These are phyloP conservation scores for Selaginella tamariscina DNA, from an alignment of 75 land plant species.

Conservation along the genomic window DNA sequence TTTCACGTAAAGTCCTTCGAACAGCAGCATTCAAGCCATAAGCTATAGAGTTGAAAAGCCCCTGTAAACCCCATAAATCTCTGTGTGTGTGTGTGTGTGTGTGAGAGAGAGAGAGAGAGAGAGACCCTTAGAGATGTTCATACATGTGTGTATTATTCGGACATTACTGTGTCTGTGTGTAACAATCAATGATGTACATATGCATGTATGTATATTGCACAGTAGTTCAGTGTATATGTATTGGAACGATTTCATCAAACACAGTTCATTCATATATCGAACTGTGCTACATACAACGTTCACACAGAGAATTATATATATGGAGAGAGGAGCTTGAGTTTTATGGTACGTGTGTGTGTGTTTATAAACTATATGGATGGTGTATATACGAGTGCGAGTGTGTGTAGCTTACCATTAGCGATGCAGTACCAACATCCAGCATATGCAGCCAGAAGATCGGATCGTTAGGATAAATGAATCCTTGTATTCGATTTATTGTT, in stretches of 20 bases:
- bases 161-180: constrained; percentile 2
- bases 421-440: constrained; percentile 74
- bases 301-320: not conserved
- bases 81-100: no score
- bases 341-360: not conserved
- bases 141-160: not conserved
- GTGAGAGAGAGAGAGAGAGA: not conserved
- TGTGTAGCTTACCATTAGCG: constrained; percentile 51
- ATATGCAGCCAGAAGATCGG: constrained; percentile 78
- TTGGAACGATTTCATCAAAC: not conserved
- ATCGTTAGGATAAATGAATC: constrained; percentile 58
- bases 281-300: not conserved
- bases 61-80: constrained; percentile 32
- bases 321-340: no score
- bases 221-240: not conserved
- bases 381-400: not conserved
- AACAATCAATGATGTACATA: not conserved
- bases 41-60: constrained; percentile 83
- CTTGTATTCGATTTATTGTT: constrained; percentile 83
- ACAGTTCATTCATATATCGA: not conserved
- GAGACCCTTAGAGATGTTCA: not conserved
- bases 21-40: constrained; percentile 90
- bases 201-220: not conserved
- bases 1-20: constrained; percentile 60
- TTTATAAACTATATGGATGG: not conserved